phyloP scores from a whole-genome alignment of 345 rosid species.

The Gossypium anomalum region DNA sequence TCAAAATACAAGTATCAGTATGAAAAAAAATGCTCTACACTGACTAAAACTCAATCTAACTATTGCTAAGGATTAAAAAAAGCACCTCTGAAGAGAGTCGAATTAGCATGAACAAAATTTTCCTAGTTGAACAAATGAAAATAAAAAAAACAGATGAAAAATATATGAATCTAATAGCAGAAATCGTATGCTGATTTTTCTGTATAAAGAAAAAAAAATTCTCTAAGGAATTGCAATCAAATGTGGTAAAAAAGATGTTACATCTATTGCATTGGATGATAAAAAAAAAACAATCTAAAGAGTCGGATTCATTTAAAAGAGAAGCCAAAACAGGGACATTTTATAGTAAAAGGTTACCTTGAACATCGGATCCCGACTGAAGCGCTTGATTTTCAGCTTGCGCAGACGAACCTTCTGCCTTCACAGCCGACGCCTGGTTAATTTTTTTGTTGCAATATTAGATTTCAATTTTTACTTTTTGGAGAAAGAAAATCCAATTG shows the following conservation, averaged over 20 bases:
- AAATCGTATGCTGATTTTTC: background rate
- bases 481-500: background rate
- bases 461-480: background rate
- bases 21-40: background rate
- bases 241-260: background rate
- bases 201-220: background rate
- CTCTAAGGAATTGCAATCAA: background rate
- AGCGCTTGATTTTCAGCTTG: constrained; percentile 34
- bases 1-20: background rate
- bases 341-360: constrained; percentile 27
- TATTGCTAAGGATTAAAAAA: background rate
- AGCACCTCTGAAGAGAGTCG: background rate
- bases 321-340: background rate
- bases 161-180: background rate
- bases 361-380: constrained; percentile 34
- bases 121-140: background rate
- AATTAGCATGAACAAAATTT: background rate
- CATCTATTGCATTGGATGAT: background rate
- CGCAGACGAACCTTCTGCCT: constrained; percentile 51
- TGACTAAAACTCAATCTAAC: background rate
- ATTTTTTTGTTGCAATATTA: background rate
- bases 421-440: constrained; percentile 39
- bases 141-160: background rate
- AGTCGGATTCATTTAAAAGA: background rate
- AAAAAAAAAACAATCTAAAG: background rate